Evolutionary conservation across 2,329 filamentous ascomycete genomes (phyloP).

Genomic region (Rhexocercosporidium sp.): DNA sequence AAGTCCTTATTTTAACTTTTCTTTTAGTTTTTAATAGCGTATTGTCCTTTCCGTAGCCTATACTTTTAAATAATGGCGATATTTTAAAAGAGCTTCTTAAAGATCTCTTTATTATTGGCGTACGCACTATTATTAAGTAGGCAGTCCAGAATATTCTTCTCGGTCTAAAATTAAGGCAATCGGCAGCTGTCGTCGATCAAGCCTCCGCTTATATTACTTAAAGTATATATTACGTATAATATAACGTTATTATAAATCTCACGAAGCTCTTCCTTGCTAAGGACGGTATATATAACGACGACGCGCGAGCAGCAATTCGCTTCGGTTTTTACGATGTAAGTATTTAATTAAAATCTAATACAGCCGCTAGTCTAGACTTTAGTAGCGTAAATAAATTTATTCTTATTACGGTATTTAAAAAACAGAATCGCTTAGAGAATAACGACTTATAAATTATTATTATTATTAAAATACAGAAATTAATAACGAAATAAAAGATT

Average conservation of each 20-base stretch:
- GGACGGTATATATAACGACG: slow-evolving; percentile 44
- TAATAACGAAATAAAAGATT: slow-evolving; percentile 50
- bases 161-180: slow-evolving; percentile 13
- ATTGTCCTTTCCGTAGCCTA: not conserved
- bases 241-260: slow-evolving; percentile 47
- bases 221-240: slow-evolving; percentile 47
- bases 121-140: slow-evolving; percentile 5
- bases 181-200: not conserved
- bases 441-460: slow-evolving; percentile 52
- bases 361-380: slow-evolving; percentile 28
- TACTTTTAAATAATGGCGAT: not conserved
- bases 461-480: slow-evolving; percentile 36
- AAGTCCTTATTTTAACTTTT: not conserved
- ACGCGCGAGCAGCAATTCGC: slow-evolving; percentile 52
- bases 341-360: slow-evolving; percentile 45
- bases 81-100: not conserved
- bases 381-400: slow-evolving; percentile 54
- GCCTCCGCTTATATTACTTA: not conserved
- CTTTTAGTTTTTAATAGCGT: not conserved
- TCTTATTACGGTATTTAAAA: slow-evolving; percentile 40
- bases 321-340: slow-evolving; percentile 54
- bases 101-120: not conserved
- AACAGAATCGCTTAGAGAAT: slow-evolving; percentile 49
- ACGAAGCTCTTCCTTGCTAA: slow-evolving; percentile 42
- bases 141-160: slow-evolving; percentile 16